phyloP scores from a whole-genome alignment of 306 rosid genomes.

The Elaeagnus macrophylla region DNA sequence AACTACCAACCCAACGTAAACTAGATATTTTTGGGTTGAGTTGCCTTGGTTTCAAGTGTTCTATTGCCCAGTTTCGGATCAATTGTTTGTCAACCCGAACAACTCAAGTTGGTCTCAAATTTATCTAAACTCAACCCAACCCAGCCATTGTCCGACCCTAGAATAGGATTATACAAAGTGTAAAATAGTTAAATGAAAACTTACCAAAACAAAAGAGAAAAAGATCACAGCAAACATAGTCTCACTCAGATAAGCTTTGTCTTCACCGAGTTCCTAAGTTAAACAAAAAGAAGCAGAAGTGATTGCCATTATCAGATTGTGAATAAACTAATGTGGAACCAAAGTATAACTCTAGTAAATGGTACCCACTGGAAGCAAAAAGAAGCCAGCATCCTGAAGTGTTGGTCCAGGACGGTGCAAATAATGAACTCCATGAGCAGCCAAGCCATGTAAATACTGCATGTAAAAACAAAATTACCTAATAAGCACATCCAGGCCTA shows the following conservation, averaged over 20 bases:
- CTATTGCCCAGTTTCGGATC: no score
- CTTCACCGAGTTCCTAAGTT: conserved; percentile 68
- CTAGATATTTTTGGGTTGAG: no score
- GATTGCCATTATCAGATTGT: conserved; percentile 8
- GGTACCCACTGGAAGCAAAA: conserved; percentile 64
- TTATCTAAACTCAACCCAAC: no score
- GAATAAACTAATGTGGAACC: background rate
- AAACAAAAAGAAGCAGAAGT: conserved; percentile 3
- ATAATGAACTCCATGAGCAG: conserved; percentile 85
- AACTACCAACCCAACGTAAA: no score
- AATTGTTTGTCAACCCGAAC: no score
- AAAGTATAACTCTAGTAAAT: background rate
- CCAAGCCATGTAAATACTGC: conserved; percentile 81
- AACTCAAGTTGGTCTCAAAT: no score
- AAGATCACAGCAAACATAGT: conserved; percentile 52
- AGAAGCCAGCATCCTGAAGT: conserved; percentile 82
- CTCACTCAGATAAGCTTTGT: conserved; percentile 67
- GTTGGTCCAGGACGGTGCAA: conserved; percentile 73
- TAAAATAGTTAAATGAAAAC: conserved; percentile 1
- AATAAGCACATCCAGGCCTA: background rate
- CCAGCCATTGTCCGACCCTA: no score
- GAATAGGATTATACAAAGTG: no score
- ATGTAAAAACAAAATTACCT: conserved; percentile 15
- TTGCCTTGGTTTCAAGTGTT: no score
- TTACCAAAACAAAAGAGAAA: conserved; percentile 60